Evolutionary conservation across 2,329 filamentous ascomycete genomes (phyloP).

Genomic region (Paraphoma sp.): DNA sequence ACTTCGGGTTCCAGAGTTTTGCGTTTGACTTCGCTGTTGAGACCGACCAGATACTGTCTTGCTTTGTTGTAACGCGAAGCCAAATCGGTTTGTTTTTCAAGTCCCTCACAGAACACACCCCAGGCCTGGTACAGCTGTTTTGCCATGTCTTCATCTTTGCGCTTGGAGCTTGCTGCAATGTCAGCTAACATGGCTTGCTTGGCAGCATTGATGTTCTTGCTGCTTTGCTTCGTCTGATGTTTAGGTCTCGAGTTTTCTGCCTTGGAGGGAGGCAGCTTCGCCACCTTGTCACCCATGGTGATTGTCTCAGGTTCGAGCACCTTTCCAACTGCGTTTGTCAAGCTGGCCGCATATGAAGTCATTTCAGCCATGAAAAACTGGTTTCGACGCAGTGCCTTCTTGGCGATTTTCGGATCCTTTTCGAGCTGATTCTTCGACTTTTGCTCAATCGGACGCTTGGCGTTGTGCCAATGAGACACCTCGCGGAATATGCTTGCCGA

Average conservation of each 20-base stretch:
- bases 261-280: conserved; percentile 1
- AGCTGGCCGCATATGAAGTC: conserved; percentile 71
- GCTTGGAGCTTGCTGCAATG: conserved; percentile 50
- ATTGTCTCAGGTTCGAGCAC: conserved; percentile 69
- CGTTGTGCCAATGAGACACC: conserved; percentile 68
- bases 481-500: conserved; percentile 56
- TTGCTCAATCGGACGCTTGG: conserved; percentile 58
- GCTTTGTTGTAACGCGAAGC: conserved; percentile 58
- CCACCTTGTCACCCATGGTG: conserved; percentile 49
- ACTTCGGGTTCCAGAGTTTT: conserved; percentile 54
- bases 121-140: conserved; percentile 55
- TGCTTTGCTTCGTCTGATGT: conserved; percentile 30
- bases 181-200: conserved; percentile 55
- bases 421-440: conserved; percentile 41
- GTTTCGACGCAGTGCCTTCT: conserved; percentile 55
- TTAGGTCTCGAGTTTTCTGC: conserved; percentile 25
- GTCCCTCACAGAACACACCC: conserved; percentile 52
- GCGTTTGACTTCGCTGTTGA: conserved; percentile 49
- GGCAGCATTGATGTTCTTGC: conserved; percentile 39
- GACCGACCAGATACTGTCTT: conserved; percentile 55
- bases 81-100: conserved; percentile 55
- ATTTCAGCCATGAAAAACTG: conserved; percentile 74
- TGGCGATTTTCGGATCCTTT: conserved; percentile 42
- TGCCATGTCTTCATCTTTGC: conserved; percentile 50
- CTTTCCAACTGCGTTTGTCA: conserved; percentile 70